Base-by-base conservation (phyloP, 495 filamentous ascomycete species). In the Amorphotheca resinae region DNA sequence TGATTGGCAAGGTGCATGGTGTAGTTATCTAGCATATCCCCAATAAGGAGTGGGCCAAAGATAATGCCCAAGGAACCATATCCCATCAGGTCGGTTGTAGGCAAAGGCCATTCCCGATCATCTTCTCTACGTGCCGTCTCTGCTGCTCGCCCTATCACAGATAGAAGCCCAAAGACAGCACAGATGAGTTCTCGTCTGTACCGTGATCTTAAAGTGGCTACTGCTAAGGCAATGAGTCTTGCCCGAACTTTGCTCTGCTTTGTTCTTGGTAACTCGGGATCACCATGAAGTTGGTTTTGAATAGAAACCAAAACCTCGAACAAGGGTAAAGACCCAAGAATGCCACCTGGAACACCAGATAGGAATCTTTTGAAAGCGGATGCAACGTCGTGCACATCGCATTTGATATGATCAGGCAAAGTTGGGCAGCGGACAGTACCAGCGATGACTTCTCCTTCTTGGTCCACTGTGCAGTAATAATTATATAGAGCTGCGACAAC, bases 301-400 rank as follows among this genome's bases (percentile, higher is more conserved):
- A 91, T 79, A 22, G 68, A 67, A 20, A 78, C 70, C 11, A 89
- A 52, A 2, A 72, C 68, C 35, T 79, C 72, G 46, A 85, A 87
- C 18, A 87, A 56, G 17, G 65, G 59, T 26, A 73, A 51, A 18
- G 79, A 82, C 11, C 84, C 84, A 9, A 91, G 63, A 28, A 89
- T 76, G 1, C 84, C 84, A 1, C 76, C 78, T 0, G 84, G 84
- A 1, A 91, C 59, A 4, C 79, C 80, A 6, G 72, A 66, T 12
- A 91, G 59, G 5, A 91, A 60, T 21, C 70, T 72, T 53, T 84
- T 86, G 60, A 89, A 80, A 8, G 76, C 66, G 36, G 78, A 80
- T 1, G 77, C 81, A 6, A 87, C 74, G 61, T 83, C 79, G 41
- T 82, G 76, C n/a, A 79, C 64, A 11, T 68, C 49, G 15, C 59